Evolutionary conservation across 1,284 basidiomycete genomes (phyloP).

Genomic region (Trichosporon ovoides): DNA sequence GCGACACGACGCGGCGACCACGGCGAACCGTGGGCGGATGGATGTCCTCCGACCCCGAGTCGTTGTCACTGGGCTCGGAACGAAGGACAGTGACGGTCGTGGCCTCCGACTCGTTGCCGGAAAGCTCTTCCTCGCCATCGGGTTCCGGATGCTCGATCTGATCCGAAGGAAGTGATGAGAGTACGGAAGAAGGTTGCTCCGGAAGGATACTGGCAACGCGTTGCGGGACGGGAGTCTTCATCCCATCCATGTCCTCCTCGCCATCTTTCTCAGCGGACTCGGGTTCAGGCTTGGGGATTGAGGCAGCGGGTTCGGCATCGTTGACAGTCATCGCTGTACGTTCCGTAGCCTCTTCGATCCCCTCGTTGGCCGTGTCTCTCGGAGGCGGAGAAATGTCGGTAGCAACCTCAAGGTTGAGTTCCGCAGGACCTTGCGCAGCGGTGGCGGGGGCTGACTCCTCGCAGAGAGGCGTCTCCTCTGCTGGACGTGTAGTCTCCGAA

Average conservation of each 20-base stretch:
- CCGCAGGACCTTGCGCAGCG: too few relatives aligned
- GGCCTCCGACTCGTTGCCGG: constrained; percentile 33
- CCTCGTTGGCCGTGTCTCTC: too few relatives aligned
- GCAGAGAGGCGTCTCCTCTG: too few relatives aligned
- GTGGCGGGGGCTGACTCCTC: too few relatives aligned
- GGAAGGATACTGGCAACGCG: not conserved
- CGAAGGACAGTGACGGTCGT: constrained; percentile 34
- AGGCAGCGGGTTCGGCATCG: not conserved
- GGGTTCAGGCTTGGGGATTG: not conserved
- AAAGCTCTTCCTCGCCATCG: constrained; percentile 18
- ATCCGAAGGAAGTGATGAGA: constrained; percentile 16
- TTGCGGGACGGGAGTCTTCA: not conserved
- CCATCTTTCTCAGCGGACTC: not conserved
- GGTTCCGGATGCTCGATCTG: not conserved
- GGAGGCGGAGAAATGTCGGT: too few relatives aligned
- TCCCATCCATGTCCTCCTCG: not conserved
- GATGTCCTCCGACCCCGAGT: constrained; percentile 9
- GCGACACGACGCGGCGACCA: constrained; percentile 14
- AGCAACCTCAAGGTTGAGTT: too few relatives aligned
- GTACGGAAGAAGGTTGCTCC: constrained; percentile 9
- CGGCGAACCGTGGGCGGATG: constrained; percentile 11
- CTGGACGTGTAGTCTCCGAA: too few relatives aligned
- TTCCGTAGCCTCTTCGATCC: too few relatives aligned
- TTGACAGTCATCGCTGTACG: constrained; percentile 2
- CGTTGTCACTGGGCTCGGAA: constrained; percentile 25